phyloP scores from a whole-genome alignment of 1,284 basidiomycete species.

The Boletus semigastroideus region DNA sequence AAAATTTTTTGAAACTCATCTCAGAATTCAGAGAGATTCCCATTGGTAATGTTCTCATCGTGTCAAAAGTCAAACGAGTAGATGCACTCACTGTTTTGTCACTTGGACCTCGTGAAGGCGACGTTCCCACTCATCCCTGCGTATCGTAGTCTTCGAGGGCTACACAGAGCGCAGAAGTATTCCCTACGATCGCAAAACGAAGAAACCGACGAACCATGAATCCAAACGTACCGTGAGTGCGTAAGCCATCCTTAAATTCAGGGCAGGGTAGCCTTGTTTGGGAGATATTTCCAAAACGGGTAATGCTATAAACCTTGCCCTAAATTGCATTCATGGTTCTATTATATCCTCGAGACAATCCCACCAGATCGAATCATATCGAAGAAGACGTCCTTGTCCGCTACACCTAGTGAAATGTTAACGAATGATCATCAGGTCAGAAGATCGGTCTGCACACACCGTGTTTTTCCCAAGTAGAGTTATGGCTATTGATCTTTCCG shows the following conservation, averaged over 20 bases:
- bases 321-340: no score
- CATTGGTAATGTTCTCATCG: constrained; percentile 69
- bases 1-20: constrained; percentile 59
- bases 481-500: constrained; percentile 51
- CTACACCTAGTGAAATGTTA: constrained; percentile 38
- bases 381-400: constrained; percentile 73
- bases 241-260: constrained; percentile 21
- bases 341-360: constrained; percentile 55
- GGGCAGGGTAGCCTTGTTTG: constrained; percentile 28
- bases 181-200: not conserved
- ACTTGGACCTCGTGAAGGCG: constrained; percentile 72
- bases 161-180: constrained; percentile 13
- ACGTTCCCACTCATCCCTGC: constrained; percentile 73
- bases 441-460: constrained; percentile 37
- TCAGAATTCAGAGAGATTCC: constrained; percentile 85
- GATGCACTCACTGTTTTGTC: constrained; percentile 69
- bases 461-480: constrained; percentile 54
- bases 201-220: constrained; percentile 32
- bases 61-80: constrained; percentile 14
- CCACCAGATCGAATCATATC: constrained; percentile 78
- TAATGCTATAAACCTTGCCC: no score
- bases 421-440: constrained; percentile 6
- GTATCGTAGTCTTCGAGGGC: constrained; percentile 54
- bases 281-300: no score
- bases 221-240: constrained; percentile 6